Base-by-base conservation (phyloP, 148 eudicot species). In the Selenicereus undatus region DNA sequence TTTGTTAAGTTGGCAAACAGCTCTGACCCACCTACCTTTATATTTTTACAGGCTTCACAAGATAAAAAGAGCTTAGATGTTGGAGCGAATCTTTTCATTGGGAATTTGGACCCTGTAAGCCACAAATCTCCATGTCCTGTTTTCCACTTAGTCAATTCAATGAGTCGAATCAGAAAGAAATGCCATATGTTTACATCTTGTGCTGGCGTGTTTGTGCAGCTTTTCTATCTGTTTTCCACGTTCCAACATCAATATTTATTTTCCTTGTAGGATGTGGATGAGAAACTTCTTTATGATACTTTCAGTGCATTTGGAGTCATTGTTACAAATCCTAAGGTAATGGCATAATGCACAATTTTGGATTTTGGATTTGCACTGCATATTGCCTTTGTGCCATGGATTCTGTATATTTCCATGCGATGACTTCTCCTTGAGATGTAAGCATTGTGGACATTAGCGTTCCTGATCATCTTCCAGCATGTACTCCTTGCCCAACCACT, bases 261-360 rank as follows among this genome's bases (percentile, higher is more conserved):
- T 39, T 72, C 27, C 50, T 39, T 90, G 80, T 90, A 92, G 98
- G 99, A 94, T 85, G 99, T 96, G 24, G 97, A 97, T 85, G 99
- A 97, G 89, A 94, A 97, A 77, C 94, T 97, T 76, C 87, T 96
- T 18, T 90, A 97, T 74, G 99, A 97, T 81, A 97, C 98, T 82
- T 97, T 97, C 89, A 97, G 92, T 84, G 99, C 99, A n/a, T 94
- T 97, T 87, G 98, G 99, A 79, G 97, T 91, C 77, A 92, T 97
- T 86, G 98, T 94, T 77, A 82, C 97, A 79, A 94, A 92, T 77
- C 97, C 99, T 21, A 97, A 94, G 98, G 98, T 96, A 35, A 76
- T 45, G 54, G 11, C 51, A 36, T 36, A 36, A 36, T 36, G 3
- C 39, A 36, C 39, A 2, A 36, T 36, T 36, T 36, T 36, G 39